These are phyloP conservation scores for Blastocystis sp. DNA, from an alignment of 352 stramenopile genomes.

Conservation along the genomic window DNA sequence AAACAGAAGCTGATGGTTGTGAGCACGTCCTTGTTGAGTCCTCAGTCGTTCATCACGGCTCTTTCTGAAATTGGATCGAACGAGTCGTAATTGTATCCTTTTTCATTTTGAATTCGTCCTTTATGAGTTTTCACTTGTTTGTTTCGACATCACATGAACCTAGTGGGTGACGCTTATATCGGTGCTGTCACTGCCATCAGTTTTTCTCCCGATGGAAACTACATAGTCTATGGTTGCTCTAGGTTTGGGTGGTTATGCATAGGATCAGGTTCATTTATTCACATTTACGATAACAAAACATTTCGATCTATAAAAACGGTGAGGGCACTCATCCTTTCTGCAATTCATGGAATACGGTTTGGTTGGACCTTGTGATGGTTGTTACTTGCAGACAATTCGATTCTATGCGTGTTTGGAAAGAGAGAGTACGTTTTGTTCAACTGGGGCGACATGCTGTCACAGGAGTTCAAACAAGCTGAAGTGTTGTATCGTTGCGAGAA, in stretches of 20 bases:
- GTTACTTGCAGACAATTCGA: not conserved
- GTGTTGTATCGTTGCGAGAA: not conserved
- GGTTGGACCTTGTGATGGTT: not conserved
- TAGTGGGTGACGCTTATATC: constrained; percentile 18
- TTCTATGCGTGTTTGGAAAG: constrained; percentile 35
- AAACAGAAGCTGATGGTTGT: constrained; percentile 30
- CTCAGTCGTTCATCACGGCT: constrained; percentile 1
- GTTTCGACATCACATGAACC: constrained; percentile 4
- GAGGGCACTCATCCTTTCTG: not conserved
- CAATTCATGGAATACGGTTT: constrained; percentile 54
- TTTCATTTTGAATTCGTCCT: not conserved
- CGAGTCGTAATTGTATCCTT: not conserved
- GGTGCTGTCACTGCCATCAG: constrained; percentile 39
- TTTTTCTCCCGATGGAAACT: constrained; percentile 46
- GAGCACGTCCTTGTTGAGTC: constrained; percentile 12
- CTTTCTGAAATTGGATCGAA: constrained; percentile 32
- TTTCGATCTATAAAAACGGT: not conserved
- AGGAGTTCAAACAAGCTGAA: not conserved
- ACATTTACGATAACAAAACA: constrained; percentile 2
- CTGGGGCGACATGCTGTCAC: not conserved
- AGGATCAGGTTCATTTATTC: constrained; percentile 41
- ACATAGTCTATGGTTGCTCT: constrained; percentile 38
- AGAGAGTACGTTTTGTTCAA: constrained; percentile 36
- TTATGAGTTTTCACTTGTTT: not conserved
- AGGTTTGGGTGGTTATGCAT: not conserved